Percentiles rank a stretch among this genome's conserved stretches.
Conservation (phyloP, 768 basidiomycete species). For the Tulasnella sp. region DNA sequence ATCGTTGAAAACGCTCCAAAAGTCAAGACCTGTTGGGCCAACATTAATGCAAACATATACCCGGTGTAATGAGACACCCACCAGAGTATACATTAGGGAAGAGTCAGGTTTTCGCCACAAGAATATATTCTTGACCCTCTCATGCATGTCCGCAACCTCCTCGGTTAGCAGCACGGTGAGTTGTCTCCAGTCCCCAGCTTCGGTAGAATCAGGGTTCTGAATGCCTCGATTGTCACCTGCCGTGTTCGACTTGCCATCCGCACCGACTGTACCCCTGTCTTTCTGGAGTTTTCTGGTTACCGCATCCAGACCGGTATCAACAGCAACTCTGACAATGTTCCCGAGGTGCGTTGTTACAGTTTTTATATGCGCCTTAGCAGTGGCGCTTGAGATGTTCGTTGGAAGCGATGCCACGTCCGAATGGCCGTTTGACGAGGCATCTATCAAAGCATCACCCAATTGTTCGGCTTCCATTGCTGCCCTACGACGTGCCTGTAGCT, state of each 20-base stretch:
- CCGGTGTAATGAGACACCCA: slow-evolving; percentile 25
- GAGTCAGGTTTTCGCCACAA: slow-evolving; percentile 49
- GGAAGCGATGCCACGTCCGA: background rate
- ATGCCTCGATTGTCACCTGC: slow-evolving; percentile 22
- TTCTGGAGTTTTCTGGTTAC: slow-evolving; percentile 4
- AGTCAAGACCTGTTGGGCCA: slow-evolving; percentile 29
- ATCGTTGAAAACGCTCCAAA: slow-evolving; percentile 32
- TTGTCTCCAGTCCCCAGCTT: slow-evolving; percentile 33
- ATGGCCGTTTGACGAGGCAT: slow-evolving; percentile 17
- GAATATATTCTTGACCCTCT: slow-evolving; percentile 53
- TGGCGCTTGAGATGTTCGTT: background rate
- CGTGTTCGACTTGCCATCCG: slow-evolving; percentile 26
- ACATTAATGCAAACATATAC: background rate
- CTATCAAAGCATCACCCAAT: slow-evolving; percentile 39
- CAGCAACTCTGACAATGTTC: background rate
- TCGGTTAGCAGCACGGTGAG: slow-evolving; percentile 30
- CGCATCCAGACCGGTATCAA: background rate
- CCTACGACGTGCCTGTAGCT: slow-evolving; percentile 41
- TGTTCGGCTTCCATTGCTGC: slow-evolving; percentile 39
- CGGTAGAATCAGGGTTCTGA: slow-evolving; percentile 25
- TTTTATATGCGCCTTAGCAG: background rate
- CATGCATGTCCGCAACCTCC: slow-evolving; percentile 47
- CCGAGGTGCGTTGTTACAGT: background rate
- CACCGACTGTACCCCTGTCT: slow-evolving; percentile 12
- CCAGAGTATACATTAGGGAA: slow-evolving; percentile 38